Evolutionary conservation across 1,284 basidiomycete species (phyloP).

Genomic region (Ganoderma resinaceum): DNA sequence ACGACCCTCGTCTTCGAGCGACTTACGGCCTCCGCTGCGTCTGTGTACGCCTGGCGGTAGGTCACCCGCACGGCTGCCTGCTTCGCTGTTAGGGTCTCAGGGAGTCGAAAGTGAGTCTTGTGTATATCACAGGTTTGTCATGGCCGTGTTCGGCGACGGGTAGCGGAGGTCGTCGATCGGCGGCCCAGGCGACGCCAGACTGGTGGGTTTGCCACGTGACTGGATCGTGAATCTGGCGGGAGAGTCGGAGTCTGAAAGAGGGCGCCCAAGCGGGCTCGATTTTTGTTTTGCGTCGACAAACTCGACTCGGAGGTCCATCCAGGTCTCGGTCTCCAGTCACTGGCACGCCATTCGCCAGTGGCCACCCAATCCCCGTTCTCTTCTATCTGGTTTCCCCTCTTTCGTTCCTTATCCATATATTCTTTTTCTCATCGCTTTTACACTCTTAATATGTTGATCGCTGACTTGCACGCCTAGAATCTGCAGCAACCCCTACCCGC

Average conservation of each 20-base stretch:
- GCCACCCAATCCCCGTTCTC: constrained; percentile 3
- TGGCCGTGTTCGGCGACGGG: constrained; percentile 17
- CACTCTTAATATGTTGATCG: constrained; percentile 25
- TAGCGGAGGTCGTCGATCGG: constrained; percentile 18
- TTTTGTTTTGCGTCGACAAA: neutral
- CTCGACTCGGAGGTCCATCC: neutral
- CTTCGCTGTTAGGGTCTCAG: neutral
- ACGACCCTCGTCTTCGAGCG: constrained; percentile 2
- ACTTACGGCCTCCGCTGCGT: neutral
- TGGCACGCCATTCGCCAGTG: constrained; percentile 26
- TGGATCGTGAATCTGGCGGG: constrained; percentile 14
- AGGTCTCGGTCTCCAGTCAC: constrained; percentile 20
- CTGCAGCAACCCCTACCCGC: constrained; percentile 29
- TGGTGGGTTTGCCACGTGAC: constrained; percentile 20
- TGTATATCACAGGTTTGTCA: neutral
- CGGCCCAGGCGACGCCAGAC: constrained; percentile 8
- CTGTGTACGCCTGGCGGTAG: neutral
- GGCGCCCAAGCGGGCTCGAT: neutral
- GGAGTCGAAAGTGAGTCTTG: neutral
- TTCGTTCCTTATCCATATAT: constrained; percentile 20
- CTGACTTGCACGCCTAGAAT: constrained; percentile 23
- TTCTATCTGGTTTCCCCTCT: constrained; percentile 13
- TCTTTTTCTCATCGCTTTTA: constrained; percentile 21
- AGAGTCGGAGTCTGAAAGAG: constrained; percentile 31
- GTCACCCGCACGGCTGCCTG: neutral